These are phyloP conservation scores for Colletotrichum sp. DNA, from an alignment of 2,329 filamentous ascomycete genomes.

Conservation along the genomic window DNA sequence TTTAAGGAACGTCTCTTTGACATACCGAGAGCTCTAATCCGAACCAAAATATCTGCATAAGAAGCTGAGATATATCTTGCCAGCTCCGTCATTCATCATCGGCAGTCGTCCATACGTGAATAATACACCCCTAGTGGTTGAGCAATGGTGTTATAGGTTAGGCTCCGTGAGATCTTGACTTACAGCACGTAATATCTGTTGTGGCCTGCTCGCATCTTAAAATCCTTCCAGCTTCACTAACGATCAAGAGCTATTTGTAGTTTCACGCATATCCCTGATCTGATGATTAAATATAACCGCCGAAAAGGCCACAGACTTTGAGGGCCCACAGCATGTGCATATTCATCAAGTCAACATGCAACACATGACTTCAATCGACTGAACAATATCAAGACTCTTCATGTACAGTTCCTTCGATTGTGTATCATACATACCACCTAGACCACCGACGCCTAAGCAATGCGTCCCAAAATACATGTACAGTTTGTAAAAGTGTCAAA, in stretches of 20 bases:
- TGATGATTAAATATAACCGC: background rate
- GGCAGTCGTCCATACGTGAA: background rate
- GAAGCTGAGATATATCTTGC: accelerated
- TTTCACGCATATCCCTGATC: background rate
- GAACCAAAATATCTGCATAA: background rate
- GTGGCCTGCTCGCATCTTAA: background rate
- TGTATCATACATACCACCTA: background rate
- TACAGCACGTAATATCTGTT: background rate
- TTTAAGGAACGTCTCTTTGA: background rate
- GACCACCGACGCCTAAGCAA: background rate
- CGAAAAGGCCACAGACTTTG: background rate
- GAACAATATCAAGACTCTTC: conserved; percentile 6
- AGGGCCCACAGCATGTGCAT: background rate
- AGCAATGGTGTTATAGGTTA: background rate
- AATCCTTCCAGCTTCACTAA: background rate
- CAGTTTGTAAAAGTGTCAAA: background rate
- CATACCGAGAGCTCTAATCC: background rate
- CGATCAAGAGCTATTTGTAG: background rate
- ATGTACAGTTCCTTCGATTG: background rate
- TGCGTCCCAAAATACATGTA: conserved; percentile 8
- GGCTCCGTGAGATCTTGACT: background rate
- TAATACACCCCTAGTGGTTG: background rate
- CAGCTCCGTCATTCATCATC: background rate
- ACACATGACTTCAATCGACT: background rate
- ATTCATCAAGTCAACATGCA: background rate